These are phyloP conservation scores for Solanum pimpinellifolium DNA, from an alignment of 257 asterid genomes.

Conservation along the genomic window DNA sequence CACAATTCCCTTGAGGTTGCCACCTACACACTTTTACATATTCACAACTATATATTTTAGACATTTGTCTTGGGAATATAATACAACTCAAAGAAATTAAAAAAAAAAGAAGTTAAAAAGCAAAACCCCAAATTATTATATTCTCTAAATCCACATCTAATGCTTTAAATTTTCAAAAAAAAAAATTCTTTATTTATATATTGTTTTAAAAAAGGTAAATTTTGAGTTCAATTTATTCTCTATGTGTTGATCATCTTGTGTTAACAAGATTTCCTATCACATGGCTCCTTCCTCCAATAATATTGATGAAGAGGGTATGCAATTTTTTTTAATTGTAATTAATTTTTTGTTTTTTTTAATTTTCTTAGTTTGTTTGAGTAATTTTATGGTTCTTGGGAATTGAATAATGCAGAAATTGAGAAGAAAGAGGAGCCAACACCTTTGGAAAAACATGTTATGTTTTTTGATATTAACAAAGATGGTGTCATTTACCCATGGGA, in stretches of 20 bases:
- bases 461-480: conserved; percentile 71
- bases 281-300: not conserved
- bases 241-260: not conserved
- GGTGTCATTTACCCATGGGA: conserved; percentile 69
- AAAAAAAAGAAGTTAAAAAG: not conserved
- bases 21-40: not conserved
- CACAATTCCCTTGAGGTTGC: not conserved
- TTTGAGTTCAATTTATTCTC: not conserved
- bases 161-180: not conserved
- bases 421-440: conserved; percentile 29
- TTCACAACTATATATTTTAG: not conserved
- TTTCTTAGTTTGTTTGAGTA: not conserved
- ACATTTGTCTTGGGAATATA: not conserved
- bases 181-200: too few relatives aligned
- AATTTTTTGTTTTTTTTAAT: not conserved
- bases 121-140: not conserved
- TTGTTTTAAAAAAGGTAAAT: not conserved
- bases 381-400: not conserved
- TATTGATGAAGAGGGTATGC: not conserved
- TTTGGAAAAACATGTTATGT: conserved; percentile 62
- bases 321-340: not conserved
- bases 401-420: not conserved
- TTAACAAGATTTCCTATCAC: not conserved
- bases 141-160: not conserved
- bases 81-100: not conserved